Evolutionary conservation across 768 basidiomycete genomes (phyloP).

Genomic region (Lactarius quietus): DNA sequence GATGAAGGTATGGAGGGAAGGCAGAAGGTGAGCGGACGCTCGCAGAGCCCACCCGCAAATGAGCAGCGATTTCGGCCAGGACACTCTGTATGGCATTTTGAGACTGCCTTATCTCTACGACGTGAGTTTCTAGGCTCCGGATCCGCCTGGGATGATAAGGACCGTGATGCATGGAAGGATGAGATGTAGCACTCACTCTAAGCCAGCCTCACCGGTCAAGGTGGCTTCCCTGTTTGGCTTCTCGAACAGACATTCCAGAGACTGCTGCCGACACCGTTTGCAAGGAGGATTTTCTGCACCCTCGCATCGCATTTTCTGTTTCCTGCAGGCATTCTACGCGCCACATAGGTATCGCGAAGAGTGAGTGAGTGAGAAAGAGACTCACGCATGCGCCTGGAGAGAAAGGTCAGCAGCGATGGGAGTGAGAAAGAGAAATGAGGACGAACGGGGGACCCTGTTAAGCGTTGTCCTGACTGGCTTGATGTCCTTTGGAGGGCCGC

Average conservation of each 20-base stretch:
- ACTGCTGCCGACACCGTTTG: slow-evolving; percentile 84
- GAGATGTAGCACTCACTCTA: slow-evolving; percentile 59
- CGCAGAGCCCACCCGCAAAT: slow-evolving; percentile 57
- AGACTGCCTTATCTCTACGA: slow-evolving; percentile 72
- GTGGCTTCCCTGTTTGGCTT: slow-evolving; percentile 87
- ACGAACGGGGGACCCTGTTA: slow-evolving; percentile 84
- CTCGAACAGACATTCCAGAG: slow-evolving; percentile 91
- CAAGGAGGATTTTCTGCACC: slow-evolving; percentile 98
- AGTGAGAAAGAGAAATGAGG: slow-evolving; percentile 25
- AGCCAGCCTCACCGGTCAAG: slow-evolving; percentile 81
- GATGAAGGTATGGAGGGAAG: slow-evolving; percentile 53
- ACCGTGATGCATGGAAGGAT: background rate
- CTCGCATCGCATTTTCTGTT: slow-evolving; percentile 97
- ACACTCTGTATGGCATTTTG: slow-evolving; percentile 76
- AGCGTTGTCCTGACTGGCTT: slow-evolving; percentile 76
- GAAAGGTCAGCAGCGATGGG: slow-evolving; percentile 20
- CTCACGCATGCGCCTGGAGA: slow-evolving; percentile 74
- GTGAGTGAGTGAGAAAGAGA: background rate
- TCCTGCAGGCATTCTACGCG: slow-evolving; percentile 84
- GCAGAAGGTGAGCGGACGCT: slow-evolving; percentile 63
- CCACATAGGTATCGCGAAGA: slow-evolving; percentile 12
- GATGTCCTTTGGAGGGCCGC: slow-evolving; percentile 47
- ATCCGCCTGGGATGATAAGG: slow-evolving; percentile 60
- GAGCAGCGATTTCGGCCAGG: slow-evolving; percentile 73
- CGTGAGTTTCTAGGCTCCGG: slow-evolving; percentile 81